Evolutionary conservation across 2,329 filamentous ascomycete genomes (phyloP).

Genomic region (Arthrinium puccinioides): DNA sequence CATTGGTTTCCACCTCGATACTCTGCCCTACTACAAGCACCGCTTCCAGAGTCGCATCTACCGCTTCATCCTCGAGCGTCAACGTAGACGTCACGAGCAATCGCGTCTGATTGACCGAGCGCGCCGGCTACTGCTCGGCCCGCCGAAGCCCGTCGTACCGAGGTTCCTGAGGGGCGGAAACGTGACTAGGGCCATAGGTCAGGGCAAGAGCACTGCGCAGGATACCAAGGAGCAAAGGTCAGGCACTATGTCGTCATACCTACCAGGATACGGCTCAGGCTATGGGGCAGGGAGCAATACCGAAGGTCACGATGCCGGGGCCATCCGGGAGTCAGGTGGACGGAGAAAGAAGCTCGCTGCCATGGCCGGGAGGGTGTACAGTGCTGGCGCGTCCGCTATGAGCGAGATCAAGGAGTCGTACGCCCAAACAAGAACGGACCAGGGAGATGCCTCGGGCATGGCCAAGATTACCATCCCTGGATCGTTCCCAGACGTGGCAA

Average conservation of each 20-base stretch:
- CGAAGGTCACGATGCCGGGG: conserved; percentile 28
- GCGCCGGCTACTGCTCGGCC: conserved; percentile 38
- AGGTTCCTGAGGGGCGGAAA: not conserved
- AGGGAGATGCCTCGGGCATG: conserved; percentile 24
- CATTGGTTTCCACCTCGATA: conserved; percentile 66
- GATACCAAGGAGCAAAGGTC: conserved; percentile 13
- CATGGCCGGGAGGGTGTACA: conserved; percentile 50
- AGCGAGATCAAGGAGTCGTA: conserved; percentile 53
- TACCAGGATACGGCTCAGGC: conserved; percentile 19
- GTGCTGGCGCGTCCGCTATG: conserved; percentile 48
- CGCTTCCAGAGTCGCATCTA: conserved; percentile 72
- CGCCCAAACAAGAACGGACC: conserved; percentile 39
- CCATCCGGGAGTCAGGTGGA: conserved; percentile 54
- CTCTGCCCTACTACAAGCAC: conserved; percentile 63
- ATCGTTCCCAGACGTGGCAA: conserved; percentile 77
- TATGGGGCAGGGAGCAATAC: conserved; percentile 13
- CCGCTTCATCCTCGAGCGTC: conserved; percentile 59
- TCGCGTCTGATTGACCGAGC: conserved; percentile 38
- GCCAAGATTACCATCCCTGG: conserved; percentile 54
- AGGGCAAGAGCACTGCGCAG: conserved; percentile 6
- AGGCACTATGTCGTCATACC: conserved; percentile 22
- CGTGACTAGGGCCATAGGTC: not conserved
- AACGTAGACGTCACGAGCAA: conserved; percentile 45
- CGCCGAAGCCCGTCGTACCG: conserved; percentile 11
- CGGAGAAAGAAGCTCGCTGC: conserved; percentile 70